Percentiles rank a stretch among this genome's conserved stretches.
Conservation (phyloP, 2,329 filamentous ascomycete species). For the Pseudopithomyces maydicus region DNA sequence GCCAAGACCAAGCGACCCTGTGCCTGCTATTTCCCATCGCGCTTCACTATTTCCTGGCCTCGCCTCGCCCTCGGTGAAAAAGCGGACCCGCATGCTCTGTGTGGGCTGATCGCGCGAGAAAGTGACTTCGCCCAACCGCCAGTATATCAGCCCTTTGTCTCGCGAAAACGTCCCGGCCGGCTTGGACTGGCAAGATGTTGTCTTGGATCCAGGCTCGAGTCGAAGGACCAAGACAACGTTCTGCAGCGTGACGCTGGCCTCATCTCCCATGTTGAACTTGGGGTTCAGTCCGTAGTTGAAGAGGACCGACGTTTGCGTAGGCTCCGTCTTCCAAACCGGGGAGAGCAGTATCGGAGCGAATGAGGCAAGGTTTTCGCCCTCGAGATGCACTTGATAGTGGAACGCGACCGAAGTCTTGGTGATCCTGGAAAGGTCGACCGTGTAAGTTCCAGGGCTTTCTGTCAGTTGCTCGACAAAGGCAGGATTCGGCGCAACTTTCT, state of each 20-base stretch:
- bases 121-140: conserved; percentile 77
- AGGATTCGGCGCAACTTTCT: conserved; percentile 91
- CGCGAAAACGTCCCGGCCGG: conserved; percentile 79
- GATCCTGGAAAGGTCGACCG: conserved; percentile 73
- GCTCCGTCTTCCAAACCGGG: conserved; percentile 81
- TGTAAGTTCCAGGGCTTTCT: conserved; percentile 78
- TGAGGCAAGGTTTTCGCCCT: conserved; percentile 56
- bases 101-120: conserved; percentile 61
- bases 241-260: conserved; percentile 62
- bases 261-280: conserved; percentile 54
- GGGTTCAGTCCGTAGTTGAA: conserved; percentile 86
- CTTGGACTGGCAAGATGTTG: conserved; percentile 74
- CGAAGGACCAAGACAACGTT: conserved; percentile 77
- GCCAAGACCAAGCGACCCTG: conserved; percentile 54
- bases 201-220: conserved; percentile 67
- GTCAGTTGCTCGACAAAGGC: conserved; percentile 78
- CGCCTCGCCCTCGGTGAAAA: conserved; percentile 73
- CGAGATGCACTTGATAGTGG: conserved; percentile 85
- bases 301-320: conserved; percentile 83
- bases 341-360: conserved; percentile 76
- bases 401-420: conserved; percentile 79
- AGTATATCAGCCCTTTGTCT: conserved; percentile 78
- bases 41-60: conserved; percentile 80
- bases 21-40: conserved; percentile 71
- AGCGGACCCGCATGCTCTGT: conserved; percentile 81